Base-by-base conservation (phyloP, 1,284 basidiomycete genomes). In the Tranzscheliella williamsii region DNA sequence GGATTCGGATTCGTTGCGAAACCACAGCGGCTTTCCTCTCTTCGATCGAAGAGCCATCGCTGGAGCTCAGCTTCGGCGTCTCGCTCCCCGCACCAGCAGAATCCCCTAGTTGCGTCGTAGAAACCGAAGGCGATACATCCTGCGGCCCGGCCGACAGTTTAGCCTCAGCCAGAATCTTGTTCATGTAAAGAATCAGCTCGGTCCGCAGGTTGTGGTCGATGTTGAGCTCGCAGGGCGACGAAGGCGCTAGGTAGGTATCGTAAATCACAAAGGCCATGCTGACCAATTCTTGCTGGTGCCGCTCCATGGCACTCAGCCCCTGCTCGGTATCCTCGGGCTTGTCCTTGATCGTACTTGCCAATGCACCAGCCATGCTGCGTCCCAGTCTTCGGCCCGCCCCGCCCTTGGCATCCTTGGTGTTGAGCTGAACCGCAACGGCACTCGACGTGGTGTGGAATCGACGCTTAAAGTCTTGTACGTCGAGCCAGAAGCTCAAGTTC, bases 151-250 rank as follows among this genome's bases (percentile, higher is more conserved):
- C 30, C 4, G 41, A 31, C 20, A 51, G 36, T 43, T 61, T 65
- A 32, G 68, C 68, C 3, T 72, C 70, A 15, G 45, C 37, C 16
- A 72, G 35, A 23, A 68, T 56, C 56, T 67, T 89, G 79, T 87
- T 89, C 70, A 98, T 84, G 79, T 97, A 97, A 58, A 85, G 87
- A 48, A 91, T 89, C 42, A 98, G 83, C 80, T 97, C 94, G 69
- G 91, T 91, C 54, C 94, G 87, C 29, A 98, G 82, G 38, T 89
- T 90, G 79, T 98, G 94, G 78, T 98, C 95, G 67, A 98, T 97
- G 81, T 98, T 98, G 52, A 98, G 85, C 80, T 98, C 94, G 79
- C 87, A 91, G 51, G 88, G 89, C 75, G 90, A 93, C 20, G 91
- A 90, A 0, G 92, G 93, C 0, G 93, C 94, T 23, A 98, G 86